Conservation (phyloP, 345 rosid genomes). For the Sisymbrium irio region DNA sequence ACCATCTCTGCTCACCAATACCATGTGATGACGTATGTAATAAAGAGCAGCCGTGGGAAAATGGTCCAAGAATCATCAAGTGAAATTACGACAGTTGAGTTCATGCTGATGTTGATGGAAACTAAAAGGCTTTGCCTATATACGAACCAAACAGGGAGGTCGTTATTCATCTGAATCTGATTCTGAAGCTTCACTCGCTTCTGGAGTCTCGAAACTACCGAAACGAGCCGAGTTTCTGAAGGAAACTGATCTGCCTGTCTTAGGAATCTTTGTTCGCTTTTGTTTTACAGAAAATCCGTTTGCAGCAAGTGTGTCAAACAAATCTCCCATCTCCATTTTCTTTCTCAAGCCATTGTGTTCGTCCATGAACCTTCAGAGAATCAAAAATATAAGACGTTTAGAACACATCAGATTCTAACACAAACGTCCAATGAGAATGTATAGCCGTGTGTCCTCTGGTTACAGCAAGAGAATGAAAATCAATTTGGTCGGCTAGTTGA, state of each 20-base stretch:
- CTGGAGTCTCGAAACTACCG: constrained; percentile 42
- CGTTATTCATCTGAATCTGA: constrained; percentile 24
- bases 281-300: constrained; percentile 52
- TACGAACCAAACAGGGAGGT: constrained; percentile 3
- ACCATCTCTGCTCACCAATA: constrained; percentile 4
- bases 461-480: neutral
- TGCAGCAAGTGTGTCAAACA: constrained; percentile 54
- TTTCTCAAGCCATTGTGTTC: constrained; percentile 44
- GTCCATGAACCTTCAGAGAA: constrained; percentile 49
- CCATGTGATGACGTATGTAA: neutral
- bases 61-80: constrained; percentile 57
- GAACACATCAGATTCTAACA: neutral
- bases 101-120: constrained; percentile 13
- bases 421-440: neutral
- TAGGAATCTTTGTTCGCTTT: constrained; percentile 49
- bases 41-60: constrained; percentile 51
- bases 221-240: constrained; percentile 49
- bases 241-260: constrained; percentile 36
- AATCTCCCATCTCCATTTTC: constrained; percentile 77
- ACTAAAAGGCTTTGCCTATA: neutral
- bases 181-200: constrained; percentile 51
- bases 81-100: constrained; percentile 42
- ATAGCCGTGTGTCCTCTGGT: neutral
- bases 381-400: neutral
- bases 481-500: neutral